These are phyloP conservation scores for Ilex asprella DNA, from an alignment of 257 asterid species.

Conservation along the genomic window DNA sequence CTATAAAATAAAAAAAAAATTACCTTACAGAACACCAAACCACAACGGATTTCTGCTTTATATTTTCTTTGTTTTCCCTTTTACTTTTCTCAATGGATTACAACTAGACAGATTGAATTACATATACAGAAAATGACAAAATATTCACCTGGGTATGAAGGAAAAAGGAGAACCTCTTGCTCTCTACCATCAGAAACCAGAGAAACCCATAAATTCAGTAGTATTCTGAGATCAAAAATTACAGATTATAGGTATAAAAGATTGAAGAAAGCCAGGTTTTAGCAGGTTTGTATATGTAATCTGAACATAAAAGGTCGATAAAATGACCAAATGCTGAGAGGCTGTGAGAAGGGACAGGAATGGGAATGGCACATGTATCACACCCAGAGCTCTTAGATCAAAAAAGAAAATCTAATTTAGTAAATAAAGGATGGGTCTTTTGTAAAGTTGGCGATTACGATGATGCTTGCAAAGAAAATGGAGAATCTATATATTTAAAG, in stretches of 20 bases:
- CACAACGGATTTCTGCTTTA: not conserved
- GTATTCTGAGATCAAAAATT: conserved; percentile 15
- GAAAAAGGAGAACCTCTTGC: conserved; percentile 25
- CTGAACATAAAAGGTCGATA: conserved; percentile 9
- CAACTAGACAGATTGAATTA: conserved; percentile 23
- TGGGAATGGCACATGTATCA: conserved; percentile 45
- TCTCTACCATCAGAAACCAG: conserved; percentile 22
- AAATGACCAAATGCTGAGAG: conserved; percentile 16
- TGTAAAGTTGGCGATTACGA: conserved; percentile 22
- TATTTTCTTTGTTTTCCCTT: not conserved
- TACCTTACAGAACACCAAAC: not conserved
- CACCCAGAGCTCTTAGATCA: conserved; percentile 22
- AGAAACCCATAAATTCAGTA: conserved; percentile 16
- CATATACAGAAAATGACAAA: conserved; percentile 3
- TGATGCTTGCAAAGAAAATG: conserved; percentile 10
- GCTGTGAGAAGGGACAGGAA: conserved; percentile 33
- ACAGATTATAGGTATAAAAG: conserved; percentile 4
- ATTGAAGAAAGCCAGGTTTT: not conserved
- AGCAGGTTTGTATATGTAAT: not conserved
- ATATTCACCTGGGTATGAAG: conserved; percentile 45
- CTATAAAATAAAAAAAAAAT: not conserved
- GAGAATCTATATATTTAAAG: not conserved
- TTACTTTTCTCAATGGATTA: conserved; percentile 9
- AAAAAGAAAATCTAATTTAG: conserved; percentile 7
- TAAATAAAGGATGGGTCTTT: conserved; percentile 20